phyloP scores from a whole-genome alignment of 805 yeast genomes.

The Candida coquimbonensis region DNA sequence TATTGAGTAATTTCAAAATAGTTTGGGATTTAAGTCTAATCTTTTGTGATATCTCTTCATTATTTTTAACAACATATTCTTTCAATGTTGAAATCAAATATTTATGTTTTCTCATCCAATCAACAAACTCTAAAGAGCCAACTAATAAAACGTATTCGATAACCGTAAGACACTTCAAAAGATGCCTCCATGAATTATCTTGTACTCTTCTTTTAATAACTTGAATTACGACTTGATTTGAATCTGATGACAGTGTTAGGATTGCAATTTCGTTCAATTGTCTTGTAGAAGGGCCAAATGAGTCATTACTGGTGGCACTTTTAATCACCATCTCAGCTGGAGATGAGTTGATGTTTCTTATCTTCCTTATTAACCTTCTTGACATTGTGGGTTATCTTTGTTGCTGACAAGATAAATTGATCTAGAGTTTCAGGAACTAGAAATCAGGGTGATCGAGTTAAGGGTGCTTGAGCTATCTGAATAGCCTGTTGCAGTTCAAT shows the following conservation, averaged over 20 bases:
- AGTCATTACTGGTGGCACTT: constrained; percentile 46
- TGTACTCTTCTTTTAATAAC: constrained; percentile 35
- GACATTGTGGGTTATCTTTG: constrained; percentile 10
- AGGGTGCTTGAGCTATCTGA: too few species aligned
- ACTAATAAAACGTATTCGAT: constrained; percentile 44
- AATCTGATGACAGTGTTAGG: constrained; percentile 34
- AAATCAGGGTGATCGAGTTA: too few species aligned
- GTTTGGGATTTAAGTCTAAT: constrained; percentile 32
- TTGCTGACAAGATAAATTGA: too few species aligned
- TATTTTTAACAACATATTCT: constrained; percentile 24
- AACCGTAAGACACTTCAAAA: constrained; percentile 47
- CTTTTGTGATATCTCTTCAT: constrained; percentile 25
- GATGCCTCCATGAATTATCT: constrained; percentile 29
- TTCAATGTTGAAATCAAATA: constrained; percentile 24
- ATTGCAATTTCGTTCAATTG: constrained; percentile 46
- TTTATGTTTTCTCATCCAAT: constrained; percentile 39
- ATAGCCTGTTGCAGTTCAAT: too few species aligned
- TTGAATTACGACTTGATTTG: constrained; percentile 31
- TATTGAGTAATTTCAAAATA: constrained; percentile 26
- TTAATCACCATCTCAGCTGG: constrained; percentile 30
- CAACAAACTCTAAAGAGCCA: constrained; percentile 44
- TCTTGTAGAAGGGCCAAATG: constrained; percentile 49
- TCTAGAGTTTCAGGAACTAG: too few species aligned
- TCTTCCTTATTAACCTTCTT: constrained; percentile 24
- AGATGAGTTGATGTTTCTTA: constrained; percentile 24